Evolutionary conservation across 176 grass and related monocot genomes (phyloP).

Genomic region (Coix lacrymajobi): DNA sequence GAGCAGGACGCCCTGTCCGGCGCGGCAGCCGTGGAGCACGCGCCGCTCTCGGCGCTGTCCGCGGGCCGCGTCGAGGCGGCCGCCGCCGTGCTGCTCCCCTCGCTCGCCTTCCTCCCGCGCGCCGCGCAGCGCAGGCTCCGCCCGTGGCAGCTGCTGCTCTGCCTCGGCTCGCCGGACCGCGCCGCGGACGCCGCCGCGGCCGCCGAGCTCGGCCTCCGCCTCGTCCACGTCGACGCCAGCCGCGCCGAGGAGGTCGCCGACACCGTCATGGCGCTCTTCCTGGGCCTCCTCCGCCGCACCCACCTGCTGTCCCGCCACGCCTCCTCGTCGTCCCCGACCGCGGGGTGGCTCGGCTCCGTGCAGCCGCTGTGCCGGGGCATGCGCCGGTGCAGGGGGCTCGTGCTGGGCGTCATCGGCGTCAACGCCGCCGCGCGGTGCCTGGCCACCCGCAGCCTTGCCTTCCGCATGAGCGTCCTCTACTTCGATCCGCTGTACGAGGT

Average conservation of each 20-base stretch:
- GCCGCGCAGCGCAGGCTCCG: conserved; percentile 80
- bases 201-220: conserved; percentile 77
- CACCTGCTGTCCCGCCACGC: conserved; percentile 76
- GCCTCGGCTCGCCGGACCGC: conserved; percentile 72
- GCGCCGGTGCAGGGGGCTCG: conserved; percentile 81
- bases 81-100: conserved; percentile 64
- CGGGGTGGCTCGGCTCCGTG: conserved; percentile 78
- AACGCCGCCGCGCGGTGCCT: conserved; percentile 79
- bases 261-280: conserved; percentile 93
- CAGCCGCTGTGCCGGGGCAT: conserved; percentile 84
- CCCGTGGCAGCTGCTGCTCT: conserved; percentile 89
- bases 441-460: conserved; percentile 86
- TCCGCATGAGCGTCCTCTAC: conserved; percentile 88
- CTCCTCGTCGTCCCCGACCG: conserved; percentile 35
- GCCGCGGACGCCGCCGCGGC: conserved; percentile 60
- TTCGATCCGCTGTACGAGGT: conserved; percentile 86
- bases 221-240: conserved; percentile 76
- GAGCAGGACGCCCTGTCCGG: conserved; percentile 66
- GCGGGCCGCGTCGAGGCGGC: conserved; percentile 58
- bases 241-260: conserved; percentile 83
- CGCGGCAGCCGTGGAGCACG: conserved; percentile 66
- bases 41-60: conserved; percentile 56
- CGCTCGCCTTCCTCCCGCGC: conserved; percentile 80
- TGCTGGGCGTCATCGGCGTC: conserved; percentile 68
- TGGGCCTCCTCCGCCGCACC: conserved; percentile 76